Evolutionary conservation across 768 basidiomycete species (phyloP), one percentile per base, ranked within the genome.

Genomic region (Macrolepiota albuminosa): DNA sequence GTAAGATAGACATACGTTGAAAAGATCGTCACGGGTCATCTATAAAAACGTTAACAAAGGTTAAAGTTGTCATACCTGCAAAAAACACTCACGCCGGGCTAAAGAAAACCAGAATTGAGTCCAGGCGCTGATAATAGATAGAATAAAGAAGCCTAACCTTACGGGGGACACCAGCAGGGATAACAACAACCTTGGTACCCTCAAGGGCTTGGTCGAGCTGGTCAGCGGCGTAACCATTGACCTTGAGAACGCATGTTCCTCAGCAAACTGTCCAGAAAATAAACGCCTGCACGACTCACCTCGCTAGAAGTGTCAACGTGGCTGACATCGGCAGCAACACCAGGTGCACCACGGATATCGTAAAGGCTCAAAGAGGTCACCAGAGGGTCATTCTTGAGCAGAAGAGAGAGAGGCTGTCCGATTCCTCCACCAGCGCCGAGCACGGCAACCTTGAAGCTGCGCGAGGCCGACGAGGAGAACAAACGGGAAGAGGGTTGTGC

Each of bases 341-440:
- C 97, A 63, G 92, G 89, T 40, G 95, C 93, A 67, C 93, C 93
- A 70, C 93, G 90, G 71, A 96, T 95, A 81, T 96, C 95, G 78
- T 93, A 98, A 65, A 98, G 80, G 71, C 82, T 89, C 70, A 98
- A 78, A 63, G 88, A 84, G 56, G 85, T 85, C 72, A 97, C 91
- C 66, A 95, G 79, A 46, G 93, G 93, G 81, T 99, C 91, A 65
- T 78, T 84, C 83, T 98, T 98, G 73, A 98, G 86, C 65, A 97
- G 82, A 64, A 98, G 79, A 51, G 94, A 96, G 68, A 98, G 80
- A 70, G 96, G 95, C 76, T 98, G 96, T 73, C 96, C 96, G 74
- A 98, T 98, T 75, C 96, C 96, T 82, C 96, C 96, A 69, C 93
- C 96, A 62, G 97, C 97, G 68, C 96, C 96, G 73, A 97, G 91